Base-by-base conservation (phyloP, 1,284 basidiomycete genomes). In the Exsudoporus floridanus region DNA sequence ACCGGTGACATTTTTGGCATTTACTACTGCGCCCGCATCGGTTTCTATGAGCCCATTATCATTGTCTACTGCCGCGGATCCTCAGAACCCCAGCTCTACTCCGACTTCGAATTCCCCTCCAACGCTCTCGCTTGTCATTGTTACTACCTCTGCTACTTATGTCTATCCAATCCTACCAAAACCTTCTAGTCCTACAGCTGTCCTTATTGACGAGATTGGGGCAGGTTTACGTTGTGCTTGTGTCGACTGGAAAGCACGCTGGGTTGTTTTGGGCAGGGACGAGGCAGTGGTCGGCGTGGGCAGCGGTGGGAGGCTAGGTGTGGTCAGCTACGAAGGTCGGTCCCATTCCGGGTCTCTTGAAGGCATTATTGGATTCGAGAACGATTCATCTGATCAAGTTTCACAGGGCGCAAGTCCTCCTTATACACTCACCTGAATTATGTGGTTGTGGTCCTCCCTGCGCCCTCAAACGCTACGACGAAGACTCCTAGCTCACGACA, bases 231-330 rank as follows among this genome's bases (percentile, higher is more conserved):
- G 90, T 1, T 99, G 96, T 65, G 88, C 88, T 1, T 81, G 82
- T 19, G 88, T 94, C 81, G 85, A 92, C 66, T 80, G 82, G 80
- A 71, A 80, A 47, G 74, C 80, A 49, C 74, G 78, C 36, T 83
- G 92, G 65, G 84, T 98, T 61, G 81, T 96, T 12, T 81, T 98
- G 3, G 96, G 94, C 0, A 76, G 91, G 50, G 92, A 97, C 48
- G 96, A 98, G 62, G 95, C 94, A 1, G 86, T 98, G 37, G 97
- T 96, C 63, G 77, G 92, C 8, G 93, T 92, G 65, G 86, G 88
- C 0, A 81, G 83, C 0, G 91, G 95, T 21, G 93, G 92, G 0
- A 76, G 94, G 49, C 89, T 92, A 1, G 82, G 88, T 0, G 94
- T 90, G 56, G 92, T 88, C 62, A 95, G 95, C 0, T 93, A 94